A percentile compares a stretch with the other conserved stretches of the same genome.
phyloP scores from a whole-genome alignment of 192 early-diverging fungal species.

The Coemansia sp. region DNA sequence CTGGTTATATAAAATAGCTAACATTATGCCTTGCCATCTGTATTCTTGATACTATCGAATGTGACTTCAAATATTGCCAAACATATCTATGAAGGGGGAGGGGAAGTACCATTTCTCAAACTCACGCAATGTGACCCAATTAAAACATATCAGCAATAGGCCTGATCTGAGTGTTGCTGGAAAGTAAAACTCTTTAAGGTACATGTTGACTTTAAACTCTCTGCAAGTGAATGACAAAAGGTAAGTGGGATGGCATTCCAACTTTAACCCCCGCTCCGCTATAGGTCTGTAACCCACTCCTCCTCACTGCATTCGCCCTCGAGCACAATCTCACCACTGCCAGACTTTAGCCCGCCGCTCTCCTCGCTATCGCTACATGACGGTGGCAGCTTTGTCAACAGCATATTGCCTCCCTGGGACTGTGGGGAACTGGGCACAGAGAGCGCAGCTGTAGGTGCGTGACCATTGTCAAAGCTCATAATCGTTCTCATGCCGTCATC shows the following conservation, averaged over 20 bases:
- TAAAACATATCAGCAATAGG: no score
- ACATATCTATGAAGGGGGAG: no score
- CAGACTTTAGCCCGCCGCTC: conserved; percentile 11
- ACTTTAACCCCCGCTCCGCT: not conserved
- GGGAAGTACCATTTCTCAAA: no score
- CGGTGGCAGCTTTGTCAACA: conserved; percentile 13
- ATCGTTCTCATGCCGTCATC: conserved; percentile 46
- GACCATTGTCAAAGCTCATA: conserved; percentile 45
- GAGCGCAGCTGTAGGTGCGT: conserved; percentile 20
- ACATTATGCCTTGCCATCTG: not conserved
- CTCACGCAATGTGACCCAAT: no score
- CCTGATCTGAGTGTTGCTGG: no score
- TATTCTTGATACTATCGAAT: not conserved
- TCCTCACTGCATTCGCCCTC: conserved; percentile 40
- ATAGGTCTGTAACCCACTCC: conserved; percentile 46
- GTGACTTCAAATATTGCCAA: not conserved
- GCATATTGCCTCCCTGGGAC: not conserved
- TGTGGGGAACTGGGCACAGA: not conserved
- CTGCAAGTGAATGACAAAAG: no score
- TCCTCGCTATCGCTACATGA: conserved; percentile 20
- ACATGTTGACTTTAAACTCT: no score
- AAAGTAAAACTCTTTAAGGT: no score
- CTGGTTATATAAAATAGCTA: conserved; percentile 26
- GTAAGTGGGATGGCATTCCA: no score
- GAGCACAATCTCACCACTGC: conserved; percentile 26